Evolutionary conservation across 2,329 filamentous ascomycete genomes (phyloP).

Genomic region (Trichoderma cornu-damae): DNA sequence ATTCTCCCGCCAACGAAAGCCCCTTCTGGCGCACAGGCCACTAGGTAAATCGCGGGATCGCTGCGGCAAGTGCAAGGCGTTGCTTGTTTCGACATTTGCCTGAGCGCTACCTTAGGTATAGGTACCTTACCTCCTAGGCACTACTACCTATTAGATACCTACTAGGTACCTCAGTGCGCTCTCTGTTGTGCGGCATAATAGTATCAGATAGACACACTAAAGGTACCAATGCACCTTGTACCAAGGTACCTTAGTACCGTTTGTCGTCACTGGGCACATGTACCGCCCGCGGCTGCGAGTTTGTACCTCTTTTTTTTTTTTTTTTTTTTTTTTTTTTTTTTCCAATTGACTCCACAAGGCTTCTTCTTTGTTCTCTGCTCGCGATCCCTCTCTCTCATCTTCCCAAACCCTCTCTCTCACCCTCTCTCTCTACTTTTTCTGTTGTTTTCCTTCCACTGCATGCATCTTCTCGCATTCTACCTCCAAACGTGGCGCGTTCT

Average conservation of each 20-base stretch:
- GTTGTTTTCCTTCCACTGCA: not conserved
- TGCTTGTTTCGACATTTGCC: no score
- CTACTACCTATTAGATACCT: no score
- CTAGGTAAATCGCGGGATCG: conserved; percentile 4
- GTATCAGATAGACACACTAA: no score
- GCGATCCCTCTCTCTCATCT: not conserved
- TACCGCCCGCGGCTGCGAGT: conserved; percentile 7
- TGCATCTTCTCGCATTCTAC: not conserved
- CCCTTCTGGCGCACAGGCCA: not conserved
- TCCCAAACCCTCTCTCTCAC: not conserved
- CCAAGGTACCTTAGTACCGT: no score
- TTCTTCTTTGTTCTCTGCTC: conserved; percentile 1
- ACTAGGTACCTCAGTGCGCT: no score
- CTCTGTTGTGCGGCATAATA: no score
- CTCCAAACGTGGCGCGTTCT: not conserved
- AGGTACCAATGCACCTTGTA: no score
- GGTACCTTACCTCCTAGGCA: not conserved
- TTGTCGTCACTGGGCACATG: conserved; percentile 2
- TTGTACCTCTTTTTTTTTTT: not conserved
- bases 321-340: not conserved
- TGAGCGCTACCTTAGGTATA: no score
- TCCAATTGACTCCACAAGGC: not conserved
- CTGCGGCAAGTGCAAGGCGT: conserved; percentile 1
- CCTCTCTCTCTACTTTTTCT: not conserved
- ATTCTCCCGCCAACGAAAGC: not conserved